Conservation (phyloP, 257 asterid species). For the Ilex asprella region DNA sequence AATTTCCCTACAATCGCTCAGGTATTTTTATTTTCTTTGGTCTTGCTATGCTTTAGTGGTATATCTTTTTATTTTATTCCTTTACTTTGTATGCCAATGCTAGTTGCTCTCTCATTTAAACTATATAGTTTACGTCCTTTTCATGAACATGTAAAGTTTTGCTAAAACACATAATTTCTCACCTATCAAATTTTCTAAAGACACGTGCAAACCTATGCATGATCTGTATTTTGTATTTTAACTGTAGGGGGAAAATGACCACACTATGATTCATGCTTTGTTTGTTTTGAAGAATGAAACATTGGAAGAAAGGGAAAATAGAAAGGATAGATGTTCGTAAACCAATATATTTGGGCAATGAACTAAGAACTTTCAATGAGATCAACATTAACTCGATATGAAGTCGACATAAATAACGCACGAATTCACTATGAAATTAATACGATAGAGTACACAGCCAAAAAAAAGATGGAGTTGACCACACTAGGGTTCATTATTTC, state of each 20-base stretch:
- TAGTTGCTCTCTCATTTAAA: background rate
- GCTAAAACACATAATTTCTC: background rate
- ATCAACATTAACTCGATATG: no score
- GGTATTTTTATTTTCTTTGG: constrained; percentile 37
- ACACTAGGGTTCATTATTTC: constrained; percentile 46
- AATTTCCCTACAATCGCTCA: constrained; percentile 86
- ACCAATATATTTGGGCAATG: no score
- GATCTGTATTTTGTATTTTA: no score
- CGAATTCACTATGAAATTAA: constrained; percentile 64
- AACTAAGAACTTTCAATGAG: no score
- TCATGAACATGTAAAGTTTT: background rate
- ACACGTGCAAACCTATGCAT: no score
- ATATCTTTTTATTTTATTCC: background rate
- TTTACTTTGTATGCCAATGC: no score
- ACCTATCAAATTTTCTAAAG: no score
- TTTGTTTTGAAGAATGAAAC: no score
- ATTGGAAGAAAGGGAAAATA: no score
- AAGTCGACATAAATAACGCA: background rate
- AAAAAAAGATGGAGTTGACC: constrained; percentile 57
- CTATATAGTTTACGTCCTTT: background rate
- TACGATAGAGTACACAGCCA: constrained; percentile 79
- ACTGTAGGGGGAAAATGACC: no score
- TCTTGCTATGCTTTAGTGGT: constrained; percentile 1
- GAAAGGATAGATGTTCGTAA: no score
- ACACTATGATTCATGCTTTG: no score